Base-by-base conservation (phyloP, 2,329 filamentous ascomycete genomes). In the Cladophialophora immunda region DNA sequence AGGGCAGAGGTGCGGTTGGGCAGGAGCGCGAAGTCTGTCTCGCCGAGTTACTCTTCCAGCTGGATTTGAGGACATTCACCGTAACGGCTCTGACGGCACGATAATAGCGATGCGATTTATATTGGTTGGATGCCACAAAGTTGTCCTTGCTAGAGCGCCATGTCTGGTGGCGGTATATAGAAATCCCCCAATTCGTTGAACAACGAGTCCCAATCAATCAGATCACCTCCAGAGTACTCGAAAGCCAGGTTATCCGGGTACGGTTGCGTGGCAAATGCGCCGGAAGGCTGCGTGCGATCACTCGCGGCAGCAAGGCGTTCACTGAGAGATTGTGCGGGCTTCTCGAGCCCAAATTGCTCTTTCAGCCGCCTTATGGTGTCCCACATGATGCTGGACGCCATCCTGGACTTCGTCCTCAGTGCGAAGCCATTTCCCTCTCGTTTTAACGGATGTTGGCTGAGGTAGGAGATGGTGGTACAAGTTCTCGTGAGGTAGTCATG, bases 321-420 rank as follows among this genome's bases (percentile, higher is more conserved):
- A 47, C 58, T 61, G 4, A 61, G 22, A n/a, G 58, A 61, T 17
- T 61, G 58, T 3, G 58, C 58, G 7, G 58, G 58, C 45, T 61
- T 61, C 30, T 61, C 58, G 4, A 61, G 58, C 7, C 58, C 58
- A 13, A 61, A 61, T 15, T 61, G 58, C 45, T 61, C 58, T 30
- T 61, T 61, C 9, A 61, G 47, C 15, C 58, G 58, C 13, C 58
- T 22, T n/a, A 61, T 61, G n/a, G 58, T 61, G 30, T 61, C 58
- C 58, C 58, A 61, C 58, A 61, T 61, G 45, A 61, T 61, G 45
- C 58, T 61, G 1, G 58, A 61, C 29, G 58, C 58, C 58, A 61
- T 61, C 11, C 58, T 52, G 2, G 58, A 61, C 58, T 61, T 61
- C 5, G 58, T 61, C 45, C 52, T 53, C 8, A 61, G 17, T 25